Conservation (phyloP, 1,284 basidiomycete genomes). For the Tranzscheliella williamsii region DNA sequence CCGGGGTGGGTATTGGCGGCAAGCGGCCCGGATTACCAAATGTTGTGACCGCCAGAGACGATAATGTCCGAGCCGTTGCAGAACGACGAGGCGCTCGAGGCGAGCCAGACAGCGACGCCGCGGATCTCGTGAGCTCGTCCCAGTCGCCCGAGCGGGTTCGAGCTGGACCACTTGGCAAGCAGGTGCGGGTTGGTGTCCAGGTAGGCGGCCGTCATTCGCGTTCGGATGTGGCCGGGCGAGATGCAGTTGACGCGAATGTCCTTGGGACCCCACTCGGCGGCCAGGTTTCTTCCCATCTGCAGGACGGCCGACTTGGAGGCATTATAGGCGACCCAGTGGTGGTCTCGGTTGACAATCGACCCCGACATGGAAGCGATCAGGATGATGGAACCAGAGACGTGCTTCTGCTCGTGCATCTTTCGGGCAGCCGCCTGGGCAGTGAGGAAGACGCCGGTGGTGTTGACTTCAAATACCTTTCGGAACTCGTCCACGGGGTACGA, state of each 20-base stretch:
- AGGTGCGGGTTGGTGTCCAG: constrained; percentile 73
- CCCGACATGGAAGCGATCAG: constrained; percentile 85
- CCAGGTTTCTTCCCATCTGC: constrained; percentile 81
- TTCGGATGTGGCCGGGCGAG: constrained; percentile 60
- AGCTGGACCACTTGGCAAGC: constrained; percentile 71
- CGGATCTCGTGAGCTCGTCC: constrained; percentile 76
- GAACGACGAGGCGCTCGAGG: constrained; percentile 64
- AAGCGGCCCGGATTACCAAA: no score
- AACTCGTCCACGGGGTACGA: constrained; percentile 74
- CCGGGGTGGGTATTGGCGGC: no score
- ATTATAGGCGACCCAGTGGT: constrained; percentile 77
- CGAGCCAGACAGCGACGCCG: constrained; percentile 78
- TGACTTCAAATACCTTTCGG: constrained; percentile 70
- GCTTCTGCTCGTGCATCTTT: constrained; percentile 71
- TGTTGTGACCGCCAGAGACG: constrained; percentile 60
- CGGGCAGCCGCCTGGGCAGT: constrained; percentile 78
- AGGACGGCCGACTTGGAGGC: constrained; percentile 78
- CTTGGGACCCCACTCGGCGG: constrained; percentile 75
- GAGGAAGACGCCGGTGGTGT: constrained; percentile 75
- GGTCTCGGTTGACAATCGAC: constrained; percentile 75
- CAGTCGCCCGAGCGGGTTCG: constrained; percentile 76
- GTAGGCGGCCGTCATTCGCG: constrained; percentile 77
- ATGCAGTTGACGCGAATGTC: constrained; percentile 65
- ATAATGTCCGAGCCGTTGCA: constrained; percentile 59
- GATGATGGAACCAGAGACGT: constrained; percentile 76